Conservation (phyloP, 257 asterid species). For the Capsicum rhomboideum region DNA sequence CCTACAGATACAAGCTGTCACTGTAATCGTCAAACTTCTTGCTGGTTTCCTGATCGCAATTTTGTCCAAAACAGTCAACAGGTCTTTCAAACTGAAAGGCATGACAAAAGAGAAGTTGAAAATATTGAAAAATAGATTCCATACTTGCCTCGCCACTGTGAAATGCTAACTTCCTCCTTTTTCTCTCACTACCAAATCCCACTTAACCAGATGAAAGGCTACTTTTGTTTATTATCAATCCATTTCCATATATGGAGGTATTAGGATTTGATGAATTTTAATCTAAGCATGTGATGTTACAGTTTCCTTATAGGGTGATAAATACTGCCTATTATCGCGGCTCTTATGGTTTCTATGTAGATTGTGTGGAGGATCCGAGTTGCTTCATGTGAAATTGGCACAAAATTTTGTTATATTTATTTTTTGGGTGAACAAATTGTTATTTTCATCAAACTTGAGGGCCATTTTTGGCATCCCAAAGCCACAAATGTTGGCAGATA, state of each 20-base stretch:
- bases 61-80: not conserved
- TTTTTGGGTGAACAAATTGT: not conserved
- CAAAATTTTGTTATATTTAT: not conserved
- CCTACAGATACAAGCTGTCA: not conserved
- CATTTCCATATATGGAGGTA: not conserved
- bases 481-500: not conserved
- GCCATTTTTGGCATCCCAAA: not conserved
- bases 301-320: not conserved
- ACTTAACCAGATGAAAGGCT: not conserved
- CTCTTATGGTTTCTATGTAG: not conserved
- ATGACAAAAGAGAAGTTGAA: not conserved
- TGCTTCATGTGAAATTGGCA: not conserved
- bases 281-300: not conserved
- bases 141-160: not conserved
- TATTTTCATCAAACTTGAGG: not conserved
- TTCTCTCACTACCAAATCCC: not conserved
- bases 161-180: not conserved
- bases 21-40: not conserved
- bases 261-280: not conserved
- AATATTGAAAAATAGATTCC: not conserved
- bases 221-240: not conserved
- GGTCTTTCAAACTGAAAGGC: not conserved
- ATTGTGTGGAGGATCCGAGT: not conserved
- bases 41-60: not conserved
- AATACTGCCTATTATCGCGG: not conserved